These are phyloP conservation scores for Iris pallida DNA, from an alignment of 116 monocot species.

Conservation along the genomic window DNA sequence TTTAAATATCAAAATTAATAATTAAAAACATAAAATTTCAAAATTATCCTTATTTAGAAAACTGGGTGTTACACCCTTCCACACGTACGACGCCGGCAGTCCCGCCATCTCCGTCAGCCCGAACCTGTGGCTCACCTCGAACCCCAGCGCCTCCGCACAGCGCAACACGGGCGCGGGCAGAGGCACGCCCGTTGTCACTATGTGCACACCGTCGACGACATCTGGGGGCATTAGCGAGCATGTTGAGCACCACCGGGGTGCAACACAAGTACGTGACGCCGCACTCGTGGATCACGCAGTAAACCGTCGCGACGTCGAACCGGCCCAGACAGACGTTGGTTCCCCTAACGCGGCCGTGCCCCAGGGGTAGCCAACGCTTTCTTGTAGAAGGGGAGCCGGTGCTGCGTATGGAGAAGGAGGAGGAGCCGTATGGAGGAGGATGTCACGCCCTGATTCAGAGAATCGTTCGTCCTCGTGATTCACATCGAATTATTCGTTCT, in stretches of 20 bases:
- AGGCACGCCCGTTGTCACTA: constrained; percentile 19
- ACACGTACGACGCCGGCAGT: constrained; percentile 19
- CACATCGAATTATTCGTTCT: no score
- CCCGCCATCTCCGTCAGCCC: constrained; percentile 26
- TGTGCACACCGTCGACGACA: not conserved
- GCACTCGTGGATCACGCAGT: constrained; percentile 33
- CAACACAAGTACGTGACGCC: constrained; percentile 66
- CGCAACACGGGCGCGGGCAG: constrained; percentile 15
- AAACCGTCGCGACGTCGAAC: constrained; percentile 48
- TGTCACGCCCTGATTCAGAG: no score
- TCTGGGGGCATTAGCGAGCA: constrained; percentile 60
- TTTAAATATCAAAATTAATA: no score
- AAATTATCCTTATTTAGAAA: no score
- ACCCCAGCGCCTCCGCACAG: constrained; percentile 8
- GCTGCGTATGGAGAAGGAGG: not conserved
- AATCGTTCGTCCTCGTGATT: no score
- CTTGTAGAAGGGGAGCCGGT: constrained; percentile 40
- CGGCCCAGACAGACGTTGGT: constrained; percentile 83
- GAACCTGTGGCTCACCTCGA: constrained; percentile 9
- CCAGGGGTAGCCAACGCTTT: constrained; percentile 89
- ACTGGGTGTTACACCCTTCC: no score
- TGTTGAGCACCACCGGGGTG: constrained; percentile 84
- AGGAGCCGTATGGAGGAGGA: constrained; percentile 14
- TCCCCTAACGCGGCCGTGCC: constrained; percentile 66
- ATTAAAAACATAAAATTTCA: no score